A percentile compares a stretch with the other conserved stretches of the same genome.
Evolutionary conservation across 805 yeast genomes (phyloP).

Genomic region (Blastobotrys mokoenaii): DNA sequence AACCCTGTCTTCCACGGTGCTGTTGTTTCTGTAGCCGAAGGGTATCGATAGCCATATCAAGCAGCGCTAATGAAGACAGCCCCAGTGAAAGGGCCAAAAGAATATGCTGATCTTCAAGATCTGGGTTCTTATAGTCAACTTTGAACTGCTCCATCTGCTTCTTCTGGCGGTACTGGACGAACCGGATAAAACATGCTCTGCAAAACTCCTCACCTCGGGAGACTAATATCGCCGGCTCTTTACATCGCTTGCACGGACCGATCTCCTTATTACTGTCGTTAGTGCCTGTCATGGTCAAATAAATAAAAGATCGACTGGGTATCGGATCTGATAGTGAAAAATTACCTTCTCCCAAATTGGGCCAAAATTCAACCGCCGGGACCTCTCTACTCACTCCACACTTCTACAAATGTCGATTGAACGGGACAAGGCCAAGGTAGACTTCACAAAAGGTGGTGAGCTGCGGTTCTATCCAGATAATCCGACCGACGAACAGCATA

Average conservation of each 20-base stretch:
- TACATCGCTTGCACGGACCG: constrained; percentile 43
- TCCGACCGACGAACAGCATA: constrained; percentile 66
- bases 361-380: no score
- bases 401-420: constrained; percentile 11
- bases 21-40: constrained; percentile 52
- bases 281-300: neutral
- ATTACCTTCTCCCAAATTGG: no score
- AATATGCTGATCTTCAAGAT: constrained; percentile 37
- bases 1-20: constrained; percentile 64
- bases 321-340: neutral
- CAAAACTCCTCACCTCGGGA: constrained; percentile 65
- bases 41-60: constrained; percentile 57
- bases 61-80: constrained; percentile 52
- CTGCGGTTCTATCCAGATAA: constrained; percentile 78
- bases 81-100: constrained; percentile 63
- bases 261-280: neutral
- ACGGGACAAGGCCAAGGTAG: constrained; percentile 36
- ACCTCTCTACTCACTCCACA: neutral
- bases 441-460: constrained; percentile 51
- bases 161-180: constrained; percentile 71
- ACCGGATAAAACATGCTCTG: constrained; percentile 56
- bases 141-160: constrained; percentile 74
- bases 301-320: neutral
- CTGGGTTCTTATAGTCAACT: constrained; percentile 50
- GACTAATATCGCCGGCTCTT: constrained; percentile 33